Evolutionary conservation across 805 yeast species (phyloP).

Genomic region (Schwanniomyces yamadae): DNA sequence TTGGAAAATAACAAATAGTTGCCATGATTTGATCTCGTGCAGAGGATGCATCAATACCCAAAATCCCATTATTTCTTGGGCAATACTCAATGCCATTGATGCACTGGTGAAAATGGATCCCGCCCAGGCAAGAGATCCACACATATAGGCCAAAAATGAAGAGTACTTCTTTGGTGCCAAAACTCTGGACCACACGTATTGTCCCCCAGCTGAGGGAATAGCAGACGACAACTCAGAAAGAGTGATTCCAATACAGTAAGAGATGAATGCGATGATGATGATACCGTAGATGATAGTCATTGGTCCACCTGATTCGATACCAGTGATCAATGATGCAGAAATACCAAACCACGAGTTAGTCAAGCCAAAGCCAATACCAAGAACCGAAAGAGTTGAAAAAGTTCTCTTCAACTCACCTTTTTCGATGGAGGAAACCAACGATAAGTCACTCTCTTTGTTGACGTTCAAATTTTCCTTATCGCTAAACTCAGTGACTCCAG

Average conservation of each 20-base stretch:
- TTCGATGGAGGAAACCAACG: slow-evolving; percentile 1
- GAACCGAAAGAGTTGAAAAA: slow-evolving; percentile 32
- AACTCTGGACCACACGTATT: slow-evolving; percentile 57
- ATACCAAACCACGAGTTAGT: slow-evolving; percentile 65
- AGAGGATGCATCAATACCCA: slow-evolving; percentile 38
- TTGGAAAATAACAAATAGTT: slow-evolving; percentile 52
- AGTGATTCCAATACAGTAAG: slow-evolving; percentile 48
- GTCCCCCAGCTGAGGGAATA: slow-evolving; percentile 59
- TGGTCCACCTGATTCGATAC: slow-evolving; percentile 60
- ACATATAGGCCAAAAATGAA: slow-evolving; percentile 51
- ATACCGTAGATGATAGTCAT: slow-evolving; percentile 57
- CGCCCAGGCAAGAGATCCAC: slow-evolving; percentile 64
- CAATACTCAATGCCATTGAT: slow-evolving; percentile 55
- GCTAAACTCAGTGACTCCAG: neutral
- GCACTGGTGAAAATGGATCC: slow-evolving; percentile 64
- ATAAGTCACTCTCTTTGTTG: neutral
- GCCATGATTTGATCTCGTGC: slow-evolving; percentile 48
- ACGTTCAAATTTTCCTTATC: neutral
- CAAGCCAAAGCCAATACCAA: slow-evolving; percentile 60
- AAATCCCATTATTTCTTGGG: slow-evolving; percentile 53
- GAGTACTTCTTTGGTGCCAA: slow-evolving; percentile 51
- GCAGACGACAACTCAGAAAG: slow-evolving; percentile 54
- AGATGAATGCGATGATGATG: slow-evolving; percentile 47
- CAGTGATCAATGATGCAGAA: slow-evolving; percentile 53
- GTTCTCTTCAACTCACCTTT: slow-evolving; percentile 27